Evolutionary conservation across 139 green algal genomes (phyloP), one percentile per base, ranked within the genome.

Genomic region (Microglena sp.): DNA sequence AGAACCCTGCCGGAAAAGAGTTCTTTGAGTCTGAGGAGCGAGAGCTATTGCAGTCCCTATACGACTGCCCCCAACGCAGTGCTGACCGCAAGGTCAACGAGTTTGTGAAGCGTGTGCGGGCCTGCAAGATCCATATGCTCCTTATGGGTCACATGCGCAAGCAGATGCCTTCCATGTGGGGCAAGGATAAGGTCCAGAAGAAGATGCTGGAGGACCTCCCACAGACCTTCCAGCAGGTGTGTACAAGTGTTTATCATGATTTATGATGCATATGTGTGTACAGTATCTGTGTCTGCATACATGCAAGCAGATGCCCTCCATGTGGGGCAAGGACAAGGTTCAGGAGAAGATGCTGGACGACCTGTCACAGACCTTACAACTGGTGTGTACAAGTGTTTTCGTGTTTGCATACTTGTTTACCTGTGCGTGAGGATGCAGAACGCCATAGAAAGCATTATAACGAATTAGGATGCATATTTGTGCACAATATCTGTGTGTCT

Each of bases 51-150:
- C 61, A 82, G 26, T 91, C 97, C 70, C 77, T 99, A 65, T 88
- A 91, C 55, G 87, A 96, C 53, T 95, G 96, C 66, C 75, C 77
- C 22, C 64, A 80, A 54, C 54, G 63, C 55, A 68, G 40, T 22
- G 69, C 43, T 64, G 68, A 80, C 50, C 68, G 64, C 70, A 76
- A 85, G 80, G 82, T 98, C 36, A 98, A 97, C 70, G 93, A 99
- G 78, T 98, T 99, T 80, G 92, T 98, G 11, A 98, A 98, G 81
- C 78, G 93, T 18, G 84, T 96, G 60, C 71, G 92, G 1, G 86
- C 93, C 1, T 78, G 79, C 66, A 86, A 84, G 58, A 97, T 97
- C 63, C 94, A 99, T 79, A 84, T 90, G 43, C 76, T 95, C 24
- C 87, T 98, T 50, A 73, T 89, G 22, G 50, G 63, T 7, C 74